These are phyloP conservation scores for Lipomyces mesembrius DNA, from an alignment of 805 yeast genomes.

Conservation along the genomic window DNA sequence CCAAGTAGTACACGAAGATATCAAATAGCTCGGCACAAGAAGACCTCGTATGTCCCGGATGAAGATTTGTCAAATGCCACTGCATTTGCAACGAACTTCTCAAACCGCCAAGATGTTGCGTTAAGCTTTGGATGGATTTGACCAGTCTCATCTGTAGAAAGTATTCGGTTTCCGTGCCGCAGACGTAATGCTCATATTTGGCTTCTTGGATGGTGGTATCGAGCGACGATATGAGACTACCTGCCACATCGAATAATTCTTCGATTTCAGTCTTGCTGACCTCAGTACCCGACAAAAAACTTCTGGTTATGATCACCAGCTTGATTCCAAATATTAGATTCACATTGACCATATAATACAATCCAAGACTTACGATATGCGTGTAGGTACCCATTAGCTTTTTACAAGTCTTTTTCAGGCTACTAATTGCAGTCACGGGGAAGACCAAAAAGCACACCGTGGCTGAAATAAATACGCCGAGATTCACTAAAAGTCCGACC, in stretches of 20 bases:
- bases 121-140: conserved; percentile 56
- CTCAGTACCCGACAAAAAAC: conserved; percentile 33
- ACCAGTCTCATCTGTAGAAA: conserved; percentile 53
- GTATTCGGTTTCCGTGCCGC: conserved; percentile 63
- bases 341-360: conserved; percentile 38
- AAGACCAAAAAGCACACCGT: conserved; percentile 63
- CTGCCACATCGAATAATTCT: conserved; percentile 20
- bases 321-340: neutral
- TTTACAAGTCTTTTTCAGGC: conserved; percentile 48
- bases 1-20: conserved; percentile 66
- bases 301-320: conserved; percentile 24
- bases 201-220: conserved; percentile 59
- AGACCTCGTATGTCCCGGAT: conserved; percentile 20
- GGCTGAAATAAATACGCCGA: conserved; percentile 67
- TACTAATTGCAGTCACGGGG: conserved; percentile 62
- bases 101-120: conserved; percentile 67
- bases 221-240: conserved; percentile 40
- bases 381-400: conserved; percentile 59
- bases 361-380: conserved; percentile 41
- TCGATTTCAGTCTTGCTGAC: conserved; percentile 34
- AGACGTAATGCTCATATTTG: conserved; percentile 59
- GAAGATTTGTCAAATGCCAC: conserved; percentile 28
- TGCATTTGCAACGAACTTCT: conserved; percentile 65
- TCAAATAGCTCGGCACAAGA: conserved; percentile 57
- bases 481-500: conserved; percentile 59